Conservation (phyloP, 78 protist species). For the Bodo saltans region DNA sequence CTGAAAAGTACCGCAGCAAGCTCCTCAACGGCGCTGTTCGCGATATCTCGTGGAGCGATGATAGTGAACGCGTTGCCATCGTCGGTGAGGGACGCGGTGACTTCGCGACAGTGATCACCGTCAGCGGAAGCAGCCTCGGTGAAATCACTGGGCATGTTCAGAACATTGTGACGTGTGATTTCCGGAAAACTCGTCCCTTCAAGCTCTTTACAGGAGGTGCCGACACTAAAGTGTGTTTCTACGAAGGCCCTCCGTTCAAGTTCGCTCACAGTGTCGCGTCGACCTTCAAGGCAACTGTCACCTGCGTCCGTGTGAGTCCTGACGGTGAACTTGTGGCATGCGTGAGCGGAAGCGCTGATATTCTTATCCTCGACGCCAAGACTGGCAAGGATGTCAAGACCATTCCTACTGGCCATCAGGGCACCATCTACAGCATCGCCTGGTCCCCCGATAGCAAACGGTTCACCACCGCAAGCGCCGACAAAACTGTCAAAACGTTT, state of each 20-base stretch:
- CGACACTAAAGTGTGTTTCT: slow-evolving; percentile 12
- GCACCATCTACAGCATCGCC: slow-evolving; percentile 4
- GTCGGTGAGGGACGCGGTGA: slow-evolving; percentile 88
- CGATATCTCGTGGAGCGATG: slow-evolving; percentile 87
- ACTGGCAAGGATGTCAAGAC: slow-evolving; percentile 67
- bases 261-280: slow-evolving; percentile 29
- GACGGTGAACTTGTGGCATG: slow-evolving; percentile 47
- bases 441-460: slow-evolving; percentile 1
- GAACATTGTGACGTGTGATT: slow-evolving; percentile 58
- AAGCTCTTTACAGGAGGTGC: slow-evolving; percentile 76
- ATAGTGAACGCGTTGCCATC: slow-evolving; percentile 78
- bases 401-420: slow-evolving; percentile 25
- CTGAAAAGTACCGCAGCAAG: slow-evolving; percentile 71
- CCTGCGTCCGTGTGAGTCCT: slow-evolving; percentile 77
- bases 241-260: slow-evolving; percentile 88
- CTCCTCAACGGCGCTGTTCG: slow-evolving; percentile 58
- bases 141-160: slow-evolving; percentile 79
- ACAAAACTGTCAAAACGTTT: slow-evolving; percentile 76
- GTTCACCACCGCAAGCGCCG: slow-evolving; percentile 74
- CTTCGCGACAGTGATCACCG: slow-evolving; percentile 55
- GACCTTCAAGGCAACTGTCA: slow-evolving; percentile 66
- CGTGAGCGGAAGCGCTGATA: slow-evolving; percentile 14
- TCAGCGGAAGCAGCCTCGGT: slow-evolving; percentile 81
- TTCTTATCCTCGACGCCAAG: slow-evolving; percentile 77
- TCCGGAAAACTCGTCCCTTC: slow-evolving; percentile 80